These are phyloP conservation scores for Yarrowia porcina DNA, from an alignment of 805 yeast species.

Conservation along the genomic window DNA sequence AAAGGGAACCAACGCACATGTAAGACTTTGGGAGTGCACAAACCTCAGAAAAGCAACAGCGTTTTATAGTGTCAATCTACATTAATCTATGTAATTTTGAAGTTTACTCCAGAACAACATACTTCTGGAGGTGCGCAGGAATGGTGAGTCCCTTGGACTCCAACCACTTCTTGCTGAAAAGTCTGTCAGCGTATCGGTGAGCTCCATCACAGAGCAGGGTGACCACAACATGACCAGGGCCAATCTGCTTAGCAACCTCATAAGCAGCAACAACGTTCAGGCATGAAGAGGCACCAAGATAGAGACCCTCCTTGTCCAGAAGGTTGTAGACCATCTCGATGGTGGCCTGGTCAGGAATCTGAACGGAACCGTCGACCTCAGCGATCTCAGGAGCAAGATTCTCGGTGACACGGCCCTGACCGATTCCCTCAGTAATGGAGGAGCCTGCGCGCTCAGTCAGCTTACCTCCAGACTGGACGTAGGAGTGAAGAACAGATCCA, in stretches of 20 bases:
- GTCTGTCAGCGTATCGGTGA: slow-evolving; percentile 78
- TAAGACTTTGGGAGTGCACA: not conserved
- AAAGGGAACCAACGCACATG: too few species aligned
- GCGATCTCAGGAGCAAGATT: slow-evolving; percentile 72
- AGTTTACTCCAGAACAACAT: slow-evolving; percentile 47
- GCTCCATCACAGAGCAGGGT: slow-evolving; percentile 90
- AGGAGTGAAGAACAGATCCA: slow-evolving; percentile 80
- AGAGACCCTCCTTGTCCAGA: slow-evolving; percentile 85
- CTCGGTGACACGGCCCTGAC: slow-evolving; percentile 89
- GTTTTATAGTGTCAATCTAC: not conserved
- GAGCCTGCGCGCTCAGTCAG: slow-evolving; percentile 70
- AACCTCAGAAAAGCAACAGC: not conserved
- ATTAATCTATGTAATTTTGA: not conserved
- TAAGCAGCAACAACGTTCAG: slow-evolving; percentile 87
- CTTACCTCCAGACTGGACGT: slow-evolving; percentile 67
- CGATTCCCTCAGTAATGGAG: slow-evolving; percentile 93
- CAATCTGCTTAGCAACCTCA: slow-evolving; percentile 64
- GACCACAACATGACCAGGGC: slow-evolving; percentile 79
- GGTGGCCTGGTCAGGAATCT: slow-evolving; percentile 73
- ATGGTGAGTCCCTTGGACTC: slow-evolving; percentile 62
- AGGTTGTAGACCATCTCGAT: slow-evolving; percentile 80
- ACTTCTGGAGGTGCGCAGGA: slow-evolving; percentile 69
- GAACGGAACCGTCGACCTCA: slow-evolving; percentile 73
- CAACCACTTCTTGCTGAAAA: slow-evolving; percentile 77
- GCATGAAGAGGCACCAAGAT: slow-evolving; percentile 87